Conservation (phyloP, 208 protist genomes). For the Acanthamoeba culbertsoni region DNA sequence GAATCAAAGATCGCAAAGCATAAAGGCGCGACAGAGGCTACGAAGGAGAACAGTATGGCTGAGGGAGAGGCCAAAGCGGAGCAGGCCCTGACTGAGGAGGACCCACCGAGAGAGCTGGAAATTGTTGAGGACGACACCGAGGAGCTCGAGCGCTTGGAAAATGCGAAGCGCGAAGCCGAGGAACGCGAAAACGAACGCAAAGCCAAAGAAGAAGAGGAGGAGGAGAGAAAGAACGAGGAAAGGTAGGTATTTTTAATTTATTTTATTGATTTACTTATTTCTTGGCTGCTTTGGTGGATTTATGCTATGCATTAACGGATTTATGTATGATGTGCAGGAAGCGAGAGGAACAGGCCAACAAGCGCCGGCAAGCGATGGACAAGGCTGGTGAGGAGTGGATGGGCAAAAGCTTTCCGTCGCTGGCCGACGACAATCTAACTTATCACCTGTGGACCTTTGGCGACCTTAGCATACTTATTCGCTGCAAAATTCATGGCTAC, state of each 20-base stretch:
- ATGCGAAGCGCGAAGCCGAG: not conserved
- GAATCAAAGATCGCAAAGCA: not conserved
- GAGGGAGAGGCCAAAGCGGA: too few relatives aligned
- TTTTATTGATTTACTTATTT: not conserved
- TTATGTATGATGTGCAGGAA: not conserved
- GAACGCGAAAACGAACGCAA: not conserved
- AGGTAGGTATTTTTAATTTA: not conserved
- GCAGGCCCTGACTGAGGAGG: too few relatives aligned
- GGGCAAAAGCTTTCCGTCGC: constrained; percentile 1
- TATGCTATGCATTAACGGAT: not conserved
- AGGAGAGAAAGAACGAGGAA: not conserved
- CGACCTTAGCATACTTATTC: not conserved
- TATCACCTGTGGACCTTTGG: constrained; percentile 51
- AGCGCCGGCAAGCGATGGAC: not conserved
- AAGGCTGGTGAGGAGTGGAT: constrained; percentile 42
- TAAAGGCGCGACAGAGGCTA: too few relatives aligned
- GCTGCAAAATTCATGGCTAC: constrained; percentile 37
- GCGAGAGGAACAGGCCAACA: not conserved
- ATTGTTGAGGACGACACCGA: not conserved
- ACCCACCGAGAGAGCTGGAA: not conserved
- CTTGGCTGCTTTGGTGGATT: not conserved
- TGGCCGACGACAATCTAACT: constrained; percentile 21
- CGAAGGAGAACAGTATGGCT: too few relatives aligned
- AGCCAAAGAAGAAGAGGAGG: not conserved
- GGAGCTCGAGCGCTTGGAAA: not conserved